Base-by-base conservation (phyloP, 495 filamentous ascomycete species). In the Venustampulla echinocandica region DNA sequence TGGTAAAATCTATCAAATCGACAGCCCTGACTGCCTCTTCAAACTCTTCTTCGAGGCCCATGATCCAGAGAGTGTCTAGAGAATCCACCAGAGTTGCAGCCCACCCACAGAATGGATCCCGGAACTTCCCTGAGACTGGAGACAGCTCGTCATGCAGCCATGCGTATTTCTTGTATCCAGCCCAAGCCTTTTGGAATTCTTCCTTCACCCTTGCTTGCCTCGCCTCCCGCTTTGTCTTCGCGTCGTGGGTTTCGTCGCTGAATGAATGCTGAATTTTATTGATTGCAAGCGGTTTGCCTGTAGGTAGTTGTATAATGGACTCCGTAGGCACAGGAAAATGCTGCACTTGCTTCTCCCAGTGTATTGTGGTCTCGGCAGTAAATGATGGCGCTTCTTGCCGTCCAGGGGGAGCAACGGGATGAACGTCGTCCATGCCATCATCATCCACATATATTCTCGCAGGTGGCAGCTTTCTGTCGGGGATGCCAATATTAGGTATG, bases 1-100 rank as follows among this genome's bases (percentile, higher is more conserved):
- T 89, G 0, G 85, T 95, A 53, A 98, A 98, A 64, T 98, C 87
- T 49, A 97, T 94, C 45, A 80, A 69, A 49, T 75, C 74, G 30
- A 96, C 80, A 18, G 75, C 79, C 46, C 82, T 69, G 10, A 87
- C 74, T 11, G 89, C 92, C 46, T 90, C 86, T 41, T 89, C 79
- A 61, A 97, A 98, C 53, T 97, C 90, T 5, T 85, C 71, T 61
- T 85, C 80, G 62, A 97, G 57, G 6, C 79, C 89, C 88, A 96
- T 95, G 47, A 98, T 92, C 88, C 89, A 97, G 13, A 98, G 67
- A 0, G 90, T 93, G 62, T 98, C 92, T 28, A 98, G 67, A n/a
- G 82, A 64, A 67, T 98, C 92, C 3, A 98, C 88, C 48, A 98
- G 60, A 1, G 92, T 96, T 3, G 92, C 92, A 17, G 84, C 92